phyloP scores from a whole-genome alignment of 306 rosid genomes.

The Prunus mira region DNA sequence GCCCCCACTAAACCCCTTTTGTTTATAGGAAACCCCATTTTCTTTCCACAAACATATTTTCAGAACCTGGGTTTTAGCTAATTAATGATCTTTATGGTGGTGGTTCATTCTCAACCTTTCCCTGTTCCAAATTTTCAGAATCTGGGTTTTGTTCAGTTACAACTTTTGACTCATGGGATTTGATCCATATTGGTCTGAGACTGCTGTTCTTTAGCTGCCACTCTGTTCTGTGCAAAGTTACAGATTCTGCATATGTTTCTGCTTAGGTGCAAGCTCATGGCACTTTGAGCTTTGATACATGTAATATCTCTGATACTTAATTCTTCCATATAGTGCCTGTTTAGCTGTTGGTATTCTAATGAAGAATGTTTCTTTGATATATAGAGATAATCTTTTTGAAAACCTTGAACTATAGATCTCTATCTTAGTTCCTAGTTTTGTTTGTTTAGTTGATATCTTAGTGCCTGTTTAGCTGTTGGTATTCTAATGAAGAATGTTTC shows the following conservation, averaged over 20 bases:
- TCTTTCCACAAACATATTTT: background rate
- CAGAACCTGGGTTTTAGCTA: background rate
- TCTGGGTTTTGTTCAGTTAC: slow-evolving; percentile 3
- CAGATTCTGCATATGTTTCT: background rate
- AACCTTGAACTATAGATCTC: background rate
- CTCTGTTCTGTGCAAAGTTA: slow-evolving; percentile 7
- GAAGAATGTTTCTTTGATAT: background rate
- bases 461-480: background rate
- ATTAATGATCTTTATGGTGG: slow-evolving; percentile 2
- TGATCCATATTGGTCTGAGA: slow-evolving; percentile 4
- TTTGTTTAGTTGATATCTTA: background rate
- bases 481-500: background rate
- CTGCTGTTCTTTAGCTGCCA: slow-evolving; percentile 13
- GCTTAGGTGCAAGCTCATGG: slow-evolving; percentile 22
- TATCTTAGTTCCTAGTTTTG: background rate
- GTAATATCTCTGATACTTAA: slow-evolving; percentile 5
- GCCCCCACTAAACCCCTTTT: background rate
- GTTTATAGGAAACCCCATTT: background rate
- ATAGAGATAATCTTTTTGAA: background rate
- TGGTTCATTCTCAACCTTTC: background rate
- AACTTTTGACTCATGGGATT: slow-evolving; percentile 2
- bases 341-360: background rate
- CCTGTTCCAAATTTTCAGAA: slow-evolving; percentile 4
- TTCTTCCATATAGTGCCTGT: background rate
- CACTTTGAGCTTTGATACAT: slow-evolving; percentile 19